A percentile compares a stretch with the other conserved stretches of the same genome.
phyloP scores from a whole-genome alignment of 441 rosid genomes.

The Sinapis alba region DNA sequence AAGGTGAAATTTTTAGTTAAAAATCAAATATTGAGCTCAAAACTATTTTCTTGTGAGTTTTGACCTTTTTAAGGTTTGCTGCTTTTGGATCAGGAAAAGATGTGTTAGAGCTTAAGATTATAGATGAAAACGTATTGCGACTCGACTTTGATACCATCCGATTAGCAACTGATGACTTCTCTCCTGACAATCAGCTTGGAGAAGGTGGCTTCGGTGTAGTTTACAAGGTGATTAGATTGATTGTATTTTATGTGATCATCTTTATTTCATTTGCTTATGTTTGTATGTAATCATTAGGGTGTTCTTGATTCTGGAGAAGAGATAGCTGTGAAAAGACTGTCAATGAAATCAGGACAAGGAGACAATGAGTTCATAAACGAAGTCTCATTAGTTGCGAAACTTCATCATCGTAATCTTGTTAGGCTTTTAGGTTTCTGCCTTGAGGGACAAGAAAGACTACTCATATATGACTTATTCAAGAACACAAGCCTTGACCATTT shows the following conservation, averaged over 20 bases:
- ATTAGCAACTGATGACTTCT: constrained; percentile 29
- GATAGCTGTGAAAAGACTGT: constrained; percentile 56
- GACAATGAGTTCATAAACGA: constrained; percentile 45
- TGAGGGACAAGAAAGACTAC: constrained; percentile 44
- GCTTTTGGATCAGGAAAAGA: background rate
- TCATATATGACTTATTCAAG: constrained; percentile 52
- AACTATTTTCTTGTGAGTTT: background rate
- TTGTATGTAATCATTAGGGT: constrained; percentile 16
- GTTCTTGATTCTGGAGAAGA: constrained; percentile 40
- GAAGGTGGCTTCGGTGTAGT: constrained; percentile 35
- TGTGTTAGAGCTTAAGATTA: background rate
- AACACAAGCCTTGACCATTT: constrained; percentile 49
- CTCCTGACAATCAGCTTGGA: constrained; percentile 9
- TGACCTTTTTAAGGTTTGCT: background rate
- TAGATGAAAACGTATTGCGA: constrained; percentile 1
- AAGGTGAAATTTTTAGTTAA: background rate
- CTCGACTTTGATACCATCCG: constrained; percentile 24
- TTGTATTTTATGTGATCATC: background rate
- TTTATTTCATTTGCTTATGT: background rate
- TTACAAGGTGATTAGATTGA: constrained; percentile 18
- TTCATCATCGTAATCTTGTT: constrained; percentile 57
- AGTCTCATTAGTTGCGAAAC: constrained; percentile 46
- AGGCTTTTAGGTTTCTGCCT: constrained; percentile 50
- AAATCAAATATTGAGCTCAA: background rate
- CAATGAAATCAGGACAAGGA: constrained; percentile 53